phyloP scores from a whole-genome alignment of 345 rosid genomes.

The Syzygium aqueum region DNA sequence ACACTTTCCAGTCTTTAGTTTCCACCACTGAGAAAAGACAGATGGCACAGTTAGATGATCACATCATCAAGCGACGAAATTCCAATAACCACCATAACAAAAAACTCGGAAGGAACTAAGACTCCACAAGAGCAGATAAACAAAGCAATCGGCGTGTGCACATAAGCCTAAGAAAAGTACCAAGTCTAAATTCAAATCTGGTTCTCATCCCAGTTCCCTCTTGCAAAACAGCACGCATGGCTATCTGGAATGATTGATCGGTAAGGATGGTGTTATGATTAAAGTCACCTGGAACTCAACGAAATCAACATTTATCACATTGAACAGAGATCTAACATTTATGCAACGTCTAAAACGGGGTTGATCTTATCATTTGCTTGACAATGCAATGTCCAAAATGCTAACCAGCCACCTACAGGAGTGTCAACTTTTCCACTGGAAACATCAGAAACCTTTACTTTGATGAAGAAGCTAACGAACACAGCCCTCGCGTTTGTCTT shows the following conservation, averaged over 20 bases:
- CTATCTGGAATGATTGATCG: not conserved
- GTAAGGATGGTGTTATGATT: not conserved
- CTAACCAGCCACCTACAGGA: not conserved
- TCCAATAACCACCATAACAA: not conserved
- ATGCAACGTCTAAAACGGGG: not conserved
- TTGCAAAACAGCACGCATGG: not conserved
- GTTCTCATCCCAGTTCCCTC: not conserved
- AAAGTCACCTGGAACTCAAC: not conserved
- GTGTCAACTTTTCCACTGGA: not conserved
- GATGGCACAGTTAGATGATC: not conserved
- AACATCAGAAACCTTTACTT: not conserved
- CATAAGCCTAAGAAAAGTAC: not conserved
- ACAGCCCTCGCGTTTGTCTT: not conserved
- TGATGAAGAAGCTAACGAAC: not conserved
- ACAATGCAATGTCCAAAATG: not conserved
- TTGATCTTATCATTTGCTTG: not conserved
- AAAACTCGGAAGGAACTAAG: not conserved
- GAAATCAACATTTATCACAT: not conserved
- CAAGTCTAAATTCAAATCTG: not conserved
- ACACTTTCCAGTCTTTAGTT: conserved; percentile 59
- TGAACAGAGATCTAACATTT: not conserved
- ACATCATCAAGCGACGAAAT: not conserved
- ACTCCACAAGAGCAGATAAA: not conserved
- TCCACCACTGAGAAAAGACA: conserved; percentile 34
- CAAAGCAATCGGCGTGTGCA: not conserved